A percentile compares a stretch with the other conserved stretches of the same genome.
These are phyloP conservation scores for Termitomyces sp. DNA, from an alignment of 768 basidiomycete genomes.

Conservation along the genomic window DNA sequence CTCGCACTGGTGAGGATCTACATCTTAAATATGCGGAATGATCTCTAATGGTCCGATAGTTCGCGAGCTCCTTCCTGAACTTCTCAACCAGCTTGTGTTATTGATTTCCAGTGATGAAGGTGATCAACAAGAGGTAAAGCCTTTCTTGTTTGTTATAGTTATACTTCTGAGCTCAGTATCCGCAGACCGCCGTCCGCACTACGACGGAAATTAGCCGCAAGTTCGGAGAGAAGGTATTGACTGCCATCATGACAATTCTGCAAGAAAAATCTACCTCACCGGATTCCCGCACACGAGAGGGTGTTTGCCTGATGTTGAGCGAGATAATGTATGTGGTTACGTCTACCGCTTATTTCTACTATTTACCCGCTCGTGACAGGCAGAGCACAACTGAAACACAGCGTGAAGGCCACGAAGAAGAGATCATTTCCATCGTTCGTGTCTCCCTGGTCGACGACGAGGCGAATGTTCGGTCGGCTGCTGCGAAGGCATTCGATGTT, in stretches of 20 bases:
- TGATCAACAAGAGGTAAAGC: constrained; percentile 84
- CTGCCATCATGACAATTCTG: constrained; percentile 79
- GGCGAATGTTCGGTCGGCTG: constrained; percentile 80
- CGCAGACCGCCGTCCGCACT: constrained; percentile 86
- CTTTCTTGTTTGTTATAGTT: neutral
- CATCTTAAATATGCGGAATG: neutral
- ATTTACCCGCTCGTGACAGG: constrained; percentile 34
- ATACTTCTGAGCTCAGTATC: constrained; percentile 2
- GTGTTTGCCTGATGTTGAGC: constrained; percentile 82
- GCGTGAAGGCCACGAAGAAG: constrained; percentile 83
- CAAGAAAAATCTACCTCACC: constrained; percentile 60
- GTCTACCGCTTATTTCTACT: neutral
- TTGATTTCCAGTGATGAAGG: constrained; percentile 75
- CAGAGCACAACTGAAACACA: constrained; percentile 81
- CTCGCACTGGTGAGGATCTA: constrained; percentile 64
- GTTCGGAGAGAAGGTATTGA: constrained; percentile 88
- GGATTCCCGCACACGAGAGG: constrained; percentile 68
- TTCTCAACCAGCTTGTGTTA: constrained; percentile 73
- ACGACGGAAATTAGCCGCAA: constrained; percentile 89
- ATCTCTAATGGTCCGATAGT: constrained; percentile 37
- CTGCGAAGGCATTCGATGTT: constrained; percentile 83
- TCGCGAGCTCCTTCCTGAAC: constrained; percentile 85
- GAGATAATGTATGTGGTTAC: constrained; percentile 72
- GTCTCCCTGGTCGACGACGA: constrained; percentile 86
- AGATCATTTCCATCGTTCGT: constrained; percentile 84